A percentile compares a stretch with the other conserved stretches of the same genome.
These are phyloP conservation scores for Stephania cephalantha DNA, from an alignment of 164 flowering plant genomes.

Conservation along the genomic window DNA sequence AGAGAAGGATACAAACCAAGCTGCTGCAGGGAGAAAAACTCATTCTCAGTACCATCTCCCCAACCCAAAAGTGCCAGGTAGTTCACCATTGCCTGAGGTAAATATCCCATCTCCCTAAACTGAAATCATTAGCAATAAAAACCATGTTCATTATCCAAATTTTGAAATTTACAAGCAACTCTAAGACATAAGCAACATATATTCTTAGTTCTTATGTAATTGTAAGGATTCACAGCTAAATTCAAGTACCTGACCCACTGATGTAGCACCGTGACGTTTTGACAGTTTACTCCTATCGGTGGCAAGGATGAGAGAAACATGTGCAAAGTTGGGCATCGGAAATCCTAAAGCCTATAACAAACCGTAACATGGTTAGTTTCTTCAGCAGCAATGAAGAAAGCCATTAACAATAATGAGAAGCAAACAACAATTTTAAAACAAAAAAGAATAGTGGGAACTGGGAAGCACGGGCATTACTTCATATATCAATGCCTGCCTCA, in stretches of 20 bases:
- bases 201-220: no score
- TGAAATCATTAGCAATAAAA: slow-evolving; percentile 15
- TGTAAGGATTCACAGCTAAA: background rate
- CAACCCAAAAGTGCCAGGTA: slow-evolving; percentile 96
- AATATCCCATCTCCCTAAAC: slow-evolving; percentile 95
- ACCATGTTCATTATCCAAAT: no score
- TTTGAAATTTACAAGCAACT: no score
- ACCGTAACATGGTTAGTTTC: slow-evolving; percentile 8
- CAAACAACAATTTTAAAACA: background rate
- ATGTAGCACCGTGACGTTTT: slow-evolving; percentile 95
- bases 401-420: background rate
- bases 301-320: slow-evolving; percentile 93
- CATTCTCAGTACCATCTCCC: slow-evolving; percentile 97
- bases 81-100: slow-evolving; percentile 93
- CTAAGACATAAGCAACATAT: no score
- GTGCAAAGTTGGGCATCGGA: slow-evolving; percentile 91
- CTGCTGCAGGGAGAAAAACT: slow-evolving; percentile 76
- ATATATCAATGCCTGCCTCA: slow-evolving; percentile 90
- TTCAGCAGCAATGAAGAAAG: background rate
- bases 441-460: background rate
- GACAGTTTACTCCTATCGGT: slow-evolving; percentile 96
- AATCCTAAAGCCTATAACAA: slow-evolving; percentile 76
- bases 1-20: slow-evolving; percentile 56
- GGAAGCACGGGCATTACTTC: slow-evolving; percentile 36
- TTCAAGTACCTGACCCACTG: slow-evolving; percentile 82